Base-by-base conservation (phyloP, 108 stramenopile species). In the Cyclotella distinguenda region DNA sequence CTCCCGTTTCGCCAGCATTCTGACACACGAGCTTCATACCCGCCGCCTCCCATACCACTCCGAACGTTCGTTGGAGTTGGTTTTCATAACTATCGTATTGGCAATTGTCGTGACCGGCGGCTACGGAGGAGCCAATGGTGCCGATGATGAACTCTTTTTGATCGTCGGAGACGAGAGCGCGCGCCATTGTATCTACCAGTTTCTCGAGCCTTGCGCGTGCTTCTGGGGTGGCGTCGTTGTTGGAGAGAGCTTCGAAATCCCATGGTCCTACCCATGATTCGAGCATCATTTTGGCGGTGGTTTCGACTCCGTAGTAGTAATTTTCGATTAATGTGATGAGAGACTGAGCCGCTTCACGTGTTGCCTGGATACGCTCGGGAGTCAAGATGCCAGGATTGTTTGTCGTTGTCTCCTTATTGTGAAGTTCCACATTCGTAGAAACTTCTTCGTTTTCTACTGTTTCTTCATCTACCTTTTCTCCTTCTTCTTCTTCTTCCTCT, bases 91-190 rank as follows among this genome's bases (percentile, higher is more conserved):
- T 44, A 28, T 80, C 79, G 27, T 66, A 80, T 18, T 72, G 39
- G 39, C 79, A 80, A 46, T 80, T 80, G 40, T 80, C 79, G 18
- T 80, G 79, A 30, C 79, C 79, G 5, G 79, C 79, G 12, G 70
- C 75, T 0, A 80, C 79, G 16, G 42, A 45, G 13, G 70, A 72
- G 33, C 79, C 79, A 19, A 80, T 80, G n/a, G 59, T 60, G 1
- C 79, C 75, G 27, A 80, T 65, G 16, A 80, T 38, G 46, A 80
- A 80, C n/a, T 60, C 66, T n/a, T 25, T 58, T 59, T 80, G 79
- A 10, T 72, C 70, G 23, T 65, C 50, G 19, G 70, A 66, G 5
- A 80, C 79, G 0, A 80, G 70, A 6, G 79, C 79, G 15, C 74
- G 60, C 1, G 64, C 74, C 60, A 80, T 64, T 19, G 68, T 69